phyloP scores from a whole-genome alignment of 768 basidiomycete genomes.

The Xerocomellus amylosporus region DNA sequence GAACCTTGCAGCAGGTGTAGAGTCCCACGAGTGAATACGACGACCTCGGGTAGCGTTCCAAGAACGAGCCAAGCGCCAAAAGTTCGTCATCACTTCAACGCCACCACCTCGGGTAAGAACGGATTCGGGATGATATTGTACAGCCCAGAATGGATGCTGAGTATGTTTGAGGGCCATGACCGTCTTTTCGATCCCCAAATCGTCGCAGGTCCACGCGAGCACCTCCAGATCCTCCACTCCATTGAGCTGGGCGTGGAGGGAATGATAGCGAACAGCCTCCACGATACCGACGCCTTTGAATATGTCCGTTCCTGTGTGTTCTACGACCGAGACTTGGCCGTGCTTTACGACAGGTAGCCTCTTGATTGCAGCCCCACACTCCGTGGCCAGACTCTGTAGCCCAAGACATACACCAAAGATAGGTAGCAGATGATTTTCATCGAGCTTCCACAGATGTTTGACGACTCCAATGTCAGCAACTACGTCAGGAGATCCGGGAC shows the following conservation, averaged over 20 bases:
- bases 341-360: slow-evolving; percentile 71
- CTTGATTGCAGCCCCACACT: slow-evolving; percentile 59
- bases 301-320: slow-evolving; percentile 56
- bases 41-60: slow-evolving; percentile 51
- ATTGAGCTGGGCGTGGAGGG: slow-evolving; percentile 58
- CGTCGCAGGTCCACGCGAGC: slow-evolving; percentile 73
- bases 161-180: slow-evolving; percentile 73
- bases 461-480: slow-evolving; percentile 65
- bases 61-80: slow-evolving; percentile 63
- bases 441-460: slow-evolving; percentile 65
- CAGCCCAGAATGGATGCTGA: slow-evolving; percentile 75
- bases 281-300: slow-evolving; percentile 56
- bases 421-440: slow-evolving; percentile 52
- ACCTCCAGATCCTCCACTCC: slow-evolving; percentile 52
- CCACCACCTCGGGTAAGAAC: slow-evolving; percentile 70
- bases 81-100: slow-evolving; percentile 64
- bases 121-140: slow-evolving; percentile 89
- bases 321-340: slow-evolving; percentile 65
- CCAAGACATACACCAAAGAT: slow-evolving; percentile 85
- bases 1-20: slow-evolving; percentile 34
- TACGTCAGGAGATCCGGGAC: slow-evolving; percentile 72
- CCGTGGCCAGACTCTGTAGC: slow-evolving; percentile 69
- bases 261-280: slow-evolving; percentile 76
- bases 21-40: slow-evolving; percentile 41
- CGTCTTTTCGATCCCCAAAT: slow-evolving; percentile 60